phyloP scores from a whole-genome alignment of 805 yeast species.

The Wickerhamiella azymoides region DNA sequence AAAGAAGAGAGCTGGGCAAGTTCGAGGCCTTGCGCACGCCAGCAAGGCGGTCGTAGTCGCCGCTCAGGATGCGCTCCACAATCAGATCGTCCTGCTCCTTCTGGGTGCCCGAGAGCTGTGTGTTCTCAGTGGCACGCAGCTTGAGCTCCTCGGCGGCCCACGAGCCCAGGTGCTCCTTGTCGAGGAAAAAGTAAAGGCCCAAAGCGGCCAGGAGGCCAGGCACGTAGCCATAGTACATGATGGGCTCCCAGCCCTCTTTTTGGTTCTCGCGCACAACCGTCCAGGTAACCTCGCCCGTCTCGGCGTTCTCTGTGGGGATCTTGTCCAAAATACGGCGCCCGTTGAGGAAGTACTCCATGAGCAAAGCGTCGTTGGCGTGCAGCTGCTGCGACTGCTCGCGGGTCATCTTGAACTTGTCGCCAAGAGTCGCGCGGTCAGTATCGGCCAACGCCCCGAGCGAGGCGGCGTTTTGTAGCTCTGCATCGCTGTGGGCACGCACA shows the following conservation, averaged over 20 bases:
- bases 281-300: conserved; percentile 71
- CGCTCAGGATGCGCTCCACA: conserved; percentile 66
- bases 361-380: conserved; percentile 46
- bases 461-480: conserved; percentile 58
- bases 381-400: conserved; percentile 41
- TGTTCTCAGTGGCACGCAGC: conserved; percentile 58
- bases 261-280: conserved; percentile 57
- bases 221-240: conserved; percentile 56
- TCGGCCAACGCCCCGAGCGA: conserved; percentile 49
- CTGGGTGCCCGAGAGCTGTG: conserved; percentile 29
- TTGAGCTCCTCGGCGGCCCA: conserved; percentile 81
- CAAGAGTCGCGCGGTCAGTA: conserved; percentile 38
- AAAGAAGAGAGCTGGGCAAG: conserved; percentile 25
- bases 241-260: conserved; percentile 76
- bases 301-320: conserved; percentile 67
- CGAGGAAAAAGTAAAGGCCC: conserved; percentile 37
- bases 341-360: conserved; percentile 37
- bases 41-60: conserved; percentile 58
- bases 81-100: conserved; percentile 61
- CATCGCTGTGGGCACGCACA: conserved; percentile 52
- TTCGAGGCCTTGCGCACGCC: conserved; percentile 26
- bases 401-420: conserved; percentile 36
- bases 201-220: conserved; percentile 53
- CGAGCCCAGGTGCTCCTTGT: conserved; percentile 40
- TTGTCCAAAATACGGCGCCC: conserved; percentile 65